These are phyloP conservation scores for Botryotinia globosa DNA, from an alignment of 2,329 filamentous ascomycete genomes.

Conservation along the genomic window DNA sequence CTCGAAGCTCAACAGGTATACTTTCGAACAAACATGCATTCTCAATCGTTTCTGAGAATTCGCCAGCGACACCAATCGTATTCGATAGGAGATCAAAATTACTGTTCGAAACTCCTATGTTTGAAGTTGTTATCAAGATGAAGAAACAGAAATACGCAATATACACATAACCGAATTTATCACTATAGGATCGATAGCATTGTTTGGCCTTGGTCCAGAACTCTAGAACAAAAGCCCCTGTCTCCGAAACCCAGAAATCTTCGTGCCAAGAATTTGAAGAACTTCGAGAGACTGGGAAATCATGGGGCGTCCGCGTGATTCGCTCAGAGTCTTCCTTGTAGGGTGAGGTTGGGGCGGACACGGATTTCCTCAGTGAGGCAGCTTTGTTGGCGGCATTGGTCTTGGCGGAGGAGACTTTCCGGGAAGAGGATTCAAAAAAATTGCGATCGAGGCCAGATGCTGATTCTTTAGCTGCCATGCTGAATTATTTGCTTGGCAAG, in stretches of 20 bases:
- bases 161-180: rapidly evolving
- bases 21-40: not conserved
- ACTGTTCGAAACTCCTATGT: too few species aligned
- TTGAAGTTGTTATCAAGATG: not conserved
- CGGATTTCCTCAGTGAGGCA: not conserved
- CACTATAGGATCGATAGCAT: not conserved
- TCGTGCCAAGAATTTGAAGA: not conserved
- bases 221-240: not conserved
- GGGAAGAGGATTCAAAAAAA: not conserved
- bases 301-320: not conserved
- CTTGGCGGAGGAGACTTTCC: not conserved
- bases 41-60: not conserved
- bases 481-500: not conserved
- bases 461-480: not conserved
- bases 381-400: not conserved
- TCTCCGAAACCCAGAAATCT: not conserved
- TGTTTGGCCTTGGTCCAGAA: not conserved
- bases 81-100: not conserved
- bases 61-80: not conserved
- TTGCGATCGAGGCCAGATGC: not conserved
- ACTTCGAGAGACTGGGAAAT: not conserved
- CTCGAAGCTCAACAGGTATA: not conserved
- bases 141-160: not conserved
- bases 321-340: too few species aligned
- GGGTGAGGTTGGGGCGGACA: not conserved